A percentile compares a stretch with the other conserved stretches of the same genome.
phyloP scores from a whole-genome alignment of 495 filamentous ascomycete species.

The Arthonia radiata region DNA sequence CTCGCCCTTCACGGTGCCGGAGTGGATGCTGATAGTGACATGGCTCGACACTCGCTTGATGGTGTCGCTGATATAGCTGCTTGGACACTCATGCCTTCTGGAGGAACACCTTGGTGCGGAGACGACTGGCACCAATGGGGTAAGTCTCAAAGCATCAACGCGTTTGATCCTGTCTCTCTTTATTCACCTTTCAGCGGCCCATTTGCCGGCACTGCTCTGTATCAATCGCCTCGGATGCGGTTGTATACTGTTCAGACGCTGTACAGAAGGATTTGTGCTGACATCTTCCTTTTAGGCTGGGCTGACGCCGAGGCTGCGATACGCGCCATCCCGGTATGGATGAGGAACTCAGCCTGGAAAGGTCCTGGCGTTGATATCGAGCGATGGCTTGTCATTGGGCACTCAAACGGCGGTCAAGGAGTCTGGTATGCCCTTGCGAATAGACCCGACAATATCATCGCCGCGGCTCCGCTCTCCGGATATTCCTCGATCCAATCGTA shows the following conservation, averaged over 20 bases:
- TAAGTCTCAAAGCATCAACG: constrained; percentile 8
- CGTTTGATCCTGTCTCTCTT: constrained; percentile 2
- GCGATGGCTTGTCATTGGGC: constrained; percentile 28
- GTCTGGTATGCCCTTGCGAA: constrained; percentile 33
- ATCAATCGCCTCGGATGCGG: too few species aligned
- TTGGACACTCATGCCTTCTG: constrained; percentile 32
- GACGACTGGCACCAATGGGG: constrained; percentile 48
- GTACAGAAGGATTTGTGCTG: too few species aligned
- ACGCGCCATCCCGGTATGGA: constrained; percentile 24
- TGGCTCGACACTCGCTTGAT: constrained; percentile 23
- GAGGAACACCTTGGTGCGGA: constrained; percentile 34
- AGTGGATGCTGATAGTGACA: constrained; percentile 23
- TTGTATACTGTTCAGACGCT: too few species aligned
- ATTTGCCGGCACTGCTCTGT: too few species aligned
- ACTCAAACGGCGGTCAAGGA: constrained; percentile 38
- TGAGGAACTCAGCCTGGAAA: constrained; percentile 20
- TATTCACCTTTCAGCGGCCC: too few species aligned
- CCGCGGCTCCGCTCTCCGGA: constrained; percentile 29
- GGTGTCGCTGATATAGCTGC: constrained; percentile 24
- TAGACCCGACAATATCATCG: constrained; percentile 30
- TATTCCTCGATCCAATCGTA: constrained; percentile 37
- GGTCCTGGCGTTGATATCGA: constrained; percentile 19
- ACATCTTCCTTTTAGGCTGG: constrained; percentile 31
- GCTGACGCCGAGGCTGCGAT: constrained; percentile 30
- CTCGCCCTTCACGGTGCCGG: constrained; percentile 31